These are phyloP conservation scores for Jimgerdemannia lactiflua DNA, from an alignment of 192 early-diverging fungal genomes.

Conservation along the genomic window DNA sequence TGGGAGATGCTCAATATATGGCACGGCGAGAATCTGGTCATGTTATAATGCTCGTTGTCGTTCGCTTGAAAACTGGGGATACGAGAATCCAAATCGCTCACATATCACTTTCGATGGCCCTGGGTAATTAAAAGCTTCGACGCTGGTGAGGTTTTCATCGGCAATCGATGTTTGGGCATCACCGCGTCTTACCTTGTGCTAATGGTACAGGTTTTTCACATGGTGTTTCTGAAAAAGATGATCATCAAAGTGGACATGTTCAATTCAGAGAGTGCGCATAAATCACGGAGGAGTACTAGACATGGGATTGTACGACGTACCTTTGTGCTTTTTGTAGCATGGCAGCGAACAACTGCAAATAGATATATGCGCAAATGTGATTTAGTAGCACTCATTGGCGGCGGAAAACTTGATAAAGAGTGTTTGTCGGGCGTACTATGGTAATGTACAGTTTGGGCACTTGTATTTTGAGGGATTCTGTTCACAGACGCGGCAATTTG, in stretches of 20 bases:
- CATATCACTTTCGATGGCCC: too few species aligned
- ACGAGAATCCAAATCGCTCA: too few species aligned
- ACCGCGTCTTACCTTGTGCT: background rate
- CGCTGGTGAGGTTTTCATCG: too few species aligned
- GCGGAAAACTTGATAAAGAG: background rate
- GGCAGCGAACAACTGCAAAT: conserved; percentile 19
- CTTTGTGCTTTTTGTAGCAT: conserved; percentile 32
- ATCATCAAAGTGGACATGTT: background rate
- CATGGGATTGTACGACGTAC: conserved; percentile 8
- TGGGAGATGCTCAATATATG: too few species aligned
- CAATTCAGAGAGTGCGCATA: too few species aligned
- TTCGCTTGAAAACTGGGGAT: too few species aligned
- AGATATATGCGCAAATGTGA: background rate
- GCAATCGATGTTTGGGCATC: too few species aligned
- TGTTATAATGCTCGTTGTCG: too few species aligned
- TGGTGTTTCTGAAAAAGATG: conserved; percentile 3
- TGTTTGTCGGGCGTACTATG: conserved; percentile 18
- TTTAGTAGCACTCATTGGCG: background rate
- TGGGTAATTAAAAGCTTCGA: too few species aligned
- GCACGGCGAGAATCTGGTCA: too few species aligned
- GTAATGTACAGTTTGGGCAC: conserved; percentile 21
- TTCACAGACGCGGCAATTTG: conserved; percentile 16
- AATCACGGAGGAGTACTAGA: background rate
- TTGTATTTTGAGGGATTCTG: conserved; percentile 21
- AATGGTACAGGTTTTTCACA: conserved; percentile 1